Evolutionary conservation across 352 stramenopile genomes (phyloP), one percentile per base, ranked within the genome.

Genomic region (Globisporangium echinulatum): DNA sequence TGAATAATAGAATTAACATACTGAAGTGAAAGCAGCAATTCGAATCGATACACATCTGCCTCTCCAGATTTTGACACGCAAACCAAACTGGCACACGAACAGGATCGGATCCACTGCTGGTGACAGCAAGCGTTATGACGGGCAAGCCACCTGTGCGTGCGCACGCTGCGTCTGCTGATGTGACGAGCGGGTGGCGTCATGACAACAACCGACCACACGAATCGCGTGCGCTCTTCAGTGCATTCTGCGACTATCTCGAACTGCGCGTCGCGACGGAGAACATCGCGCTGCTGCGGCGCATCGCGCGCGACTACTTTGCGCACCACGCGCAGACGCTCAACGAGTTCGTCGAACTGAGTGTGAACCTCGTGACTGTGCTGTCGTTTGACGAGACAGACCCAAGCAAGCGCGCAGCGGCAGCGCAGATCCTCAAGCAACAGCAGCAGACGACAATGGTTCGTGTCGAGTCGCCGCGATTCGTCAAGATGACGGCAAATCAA

Each of bases 191-290:
- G 1, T 11, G 42, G 10, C 9, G 15, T 7, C 17, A 14, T 14
- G 39, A 8, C 25, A 38, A 14, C 33, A 54, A n/a, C 50, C 50
- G 36, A 17, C 58, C n/a, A 44, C 19, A 43, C 2, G 25, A 33
- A 33, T 33, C 25, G 2, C 25, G 25, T 33, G 25, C 25, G 25
- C 25, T 33, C 25, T 33, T 33, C 25, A 33, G 25, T 33, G 25
- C 10, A 15, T 75, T 78, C 58, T 73, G 63, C 62, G 66, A 69
- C 25, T 78, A 68, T 54, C 59, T 78, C 14, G 68, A 75, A 62
- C 60, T 60, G 17, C 63, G 63, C 40, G 47, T 75, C 36, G 58
- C 64, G 33, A 75, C 65, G 44, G 54, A 54, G 46, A 78, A 54
- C 49, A 43, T 78, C 6, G 14, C 47, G 51, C 54, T 78, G 47